Conservation (phyloP, 164 flowering plant species). For the Vitis rupestris region DNA sequence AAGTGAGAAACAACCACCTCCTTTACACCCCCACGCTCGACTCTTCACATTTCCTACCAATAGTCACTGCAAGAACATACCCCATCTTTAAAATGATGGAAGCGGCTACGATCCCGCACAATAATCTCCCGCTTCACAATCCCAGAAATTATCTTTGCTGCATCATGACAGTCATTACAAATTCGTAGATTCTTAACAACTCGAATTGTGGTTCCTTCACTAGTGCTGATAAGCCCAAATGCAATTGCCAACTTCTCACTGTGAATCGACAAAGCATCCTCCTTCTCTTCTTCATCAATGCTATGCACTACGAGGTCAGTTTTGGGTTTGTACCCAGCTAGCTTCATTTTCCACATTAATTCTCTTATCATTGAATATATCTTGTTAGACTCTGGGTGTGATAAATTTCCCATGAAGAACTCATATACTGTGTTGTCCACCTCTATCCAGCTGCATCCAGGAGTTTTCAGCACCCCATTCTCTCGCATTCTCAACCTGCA, state of each 20-base stretch:
- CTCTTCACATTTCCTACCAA: slow-evolving; percentile 35
- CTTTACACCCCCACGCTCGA: too few relatives aligned
- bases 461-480: slow-evolving; percentile 27
- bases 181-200: slow-evolving; percentile 77
- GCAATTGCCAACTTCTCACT: slow-evolving; percentile 77
- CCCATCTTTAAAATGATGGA: slow-evolving; percentile 76
- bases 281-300: slow-evolving; percentile 42
- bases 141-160: slow-evolving; percentile 55
- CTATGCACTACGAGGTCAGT: slow-evolving; percentile 23
- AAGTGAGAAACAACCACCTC: too few relatives aligned
- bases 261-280: slow-evolving; percentile 51
- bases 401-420: slow-evolving; percentile 34
- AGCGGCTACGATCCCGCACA: slow-evolving; percentile 66
- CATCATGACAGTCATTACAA: slow-evolving; percentile 67
- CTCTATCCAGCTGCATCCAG: slow-evolving; percentile 47
- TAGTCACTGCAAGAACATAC: slow-evolving; percentile 72
- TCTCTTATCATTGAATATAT: slow-evolving; percentile 26
- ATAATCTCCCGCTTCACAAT: slow-evolving; percentile 53
- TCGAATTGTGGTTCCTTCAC: slow-evolving; percentile 46
- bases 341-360: slow-evolving; percentile 26
- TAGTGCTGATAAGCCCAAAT: slow-evolving; percentile 56
- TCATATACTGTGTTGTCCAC: slow-evolving; percentile 31
- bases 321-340: slow-evolving; percentile 33
- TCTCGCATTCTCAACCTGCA: slow-evolving; percentile 34
- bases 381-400: slow-evolving; percentile 29